phyloP scores from a whole-genome alignment of 139 green algal genomes.

The Volvox reticuliferus region DNA sequence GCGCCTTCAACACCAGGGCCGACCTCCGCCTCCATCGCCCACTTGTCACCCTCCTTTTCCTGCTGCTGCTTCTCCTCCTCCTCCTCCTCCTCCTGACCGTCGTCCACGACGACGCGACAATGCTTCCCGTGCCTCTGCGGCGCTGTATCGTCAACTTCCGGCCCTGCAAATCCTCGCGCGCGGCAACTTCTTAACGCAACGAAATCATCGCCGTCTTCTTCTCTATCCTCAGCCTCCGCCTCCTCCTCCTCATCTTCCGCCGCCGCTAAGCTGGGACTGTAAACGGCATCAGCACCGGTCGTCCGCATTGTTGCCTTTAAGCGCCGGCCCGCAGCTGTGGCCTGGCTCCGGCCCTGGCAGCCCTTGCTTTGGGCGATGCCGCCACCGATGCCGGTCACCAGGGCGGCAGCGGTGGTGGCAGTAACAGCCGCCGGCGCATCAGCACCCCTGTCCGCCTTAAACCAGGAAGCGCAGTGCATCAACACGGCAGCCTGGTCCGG shows the following conservation, averaged over 20 bases:
- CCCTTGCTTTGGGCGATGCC: too few species aligned
- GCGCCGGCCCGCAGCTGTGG: too few species aligned
- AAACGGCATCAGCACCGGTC: not conserved
- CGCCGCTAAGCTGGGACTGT: not conserved
- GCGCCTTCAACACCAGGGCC: not conserved
- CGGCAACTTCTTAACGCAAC: not conserved
- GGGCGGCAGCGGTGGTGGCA: not conserved
- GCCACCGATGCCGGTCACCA: not conserved
- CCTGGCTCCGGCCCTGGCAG: too few species aligned
- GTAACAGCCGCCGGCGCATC: not conserved
- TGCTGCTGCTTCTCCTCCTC: not conserved
- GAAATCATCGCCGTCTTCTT: not conserved
- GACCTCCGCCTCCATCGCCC: not conserved
- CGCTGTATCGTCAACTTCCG: not conserved
- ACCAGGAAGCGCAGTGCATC: conserved; percentile 60
- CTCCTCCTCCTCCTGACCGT: not conserved
- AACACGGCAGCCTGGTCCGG: conserved; percentile 73
- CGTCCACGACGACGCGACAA: not conserved
- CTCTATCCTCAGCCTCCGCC: not conserved
- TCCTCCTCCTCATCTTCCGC: not conserved
- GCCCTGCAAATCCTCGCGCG: not conserved
- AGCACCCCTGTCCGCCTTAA: not conserved
- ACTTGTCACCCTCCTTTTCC: not conserved
- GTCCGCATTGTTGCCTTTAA: not conserved
- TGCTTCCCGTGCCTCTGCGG: not conserved